phyloP scores from a whole-genome alignment of 2,329 filamentous ascomycete species.

The Pseudocercospora crystallina region DNA sequence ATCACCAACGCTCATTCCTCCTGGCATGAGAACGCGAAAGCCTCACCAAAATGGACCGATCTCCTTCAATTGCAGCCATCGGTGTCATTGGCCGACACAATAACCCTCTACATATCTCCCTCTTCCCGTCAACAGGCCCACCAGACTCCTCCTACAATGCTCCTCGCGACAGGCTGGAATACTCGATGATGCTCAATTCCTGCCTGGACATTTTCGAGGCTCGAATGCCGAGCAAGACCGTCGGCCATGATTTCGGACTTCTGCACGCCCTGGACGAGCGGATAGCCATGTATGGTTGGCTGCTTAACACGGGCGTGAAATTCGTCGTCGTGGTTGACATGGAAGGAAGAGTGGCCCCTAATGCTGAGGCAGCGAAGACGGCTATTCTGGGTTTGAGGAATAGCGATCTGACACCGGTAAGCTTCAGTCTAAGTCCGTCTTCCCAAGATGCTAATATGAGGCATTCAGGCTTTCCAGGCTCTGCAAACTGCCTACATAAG shows the following conservation, averaged over 20 bases:
- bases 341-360: conserved; percentile 63
- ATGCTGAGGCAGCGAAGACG: conserved; percentile 31
- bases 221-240: conserved; percentile 69
- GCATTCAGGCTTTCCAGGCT: conserved; percentile 72
- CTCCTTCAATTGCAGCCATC: conserved; percentile 82
- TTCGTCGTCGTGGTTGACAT: conserved; percentile 90
- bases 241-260: conserved; percentile 83
- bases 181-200: conserved; percentile 84
- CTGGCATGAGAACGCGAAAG: neutral
- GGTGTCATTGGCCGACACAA: conserved; percentile 94
- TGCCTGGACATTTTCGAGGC: conserved; percentile 93
- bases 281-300: conserved; percentile 89
- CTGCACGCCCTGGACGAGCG: conserved; percentile 93
- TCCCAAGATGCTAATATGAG: neutral
- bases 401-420: conserved; percentile 79
- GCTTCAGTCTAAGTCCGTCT: conserved; percentile 33
- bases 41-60: conserved; percentile 46
- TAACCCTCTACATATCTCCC: conserved; percentile 89
- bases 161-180: conserved; percentile 74
- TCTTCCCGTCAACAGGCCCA: conserved; percentile 67
- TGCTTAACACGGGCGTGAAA: conserved; percentile 93
- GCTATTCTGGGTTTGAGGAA: conserved; percentile 70
- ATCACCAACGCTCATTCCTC: too few relatives aligned
- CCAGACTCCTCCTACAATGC: conserved; percentile 21
- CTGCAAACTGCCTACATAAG: conserved; percentile 90